Base-by-base conservation (phyloP, 371 early-diverging fungal species). In the Vairimorpha necatrix region DNA sequence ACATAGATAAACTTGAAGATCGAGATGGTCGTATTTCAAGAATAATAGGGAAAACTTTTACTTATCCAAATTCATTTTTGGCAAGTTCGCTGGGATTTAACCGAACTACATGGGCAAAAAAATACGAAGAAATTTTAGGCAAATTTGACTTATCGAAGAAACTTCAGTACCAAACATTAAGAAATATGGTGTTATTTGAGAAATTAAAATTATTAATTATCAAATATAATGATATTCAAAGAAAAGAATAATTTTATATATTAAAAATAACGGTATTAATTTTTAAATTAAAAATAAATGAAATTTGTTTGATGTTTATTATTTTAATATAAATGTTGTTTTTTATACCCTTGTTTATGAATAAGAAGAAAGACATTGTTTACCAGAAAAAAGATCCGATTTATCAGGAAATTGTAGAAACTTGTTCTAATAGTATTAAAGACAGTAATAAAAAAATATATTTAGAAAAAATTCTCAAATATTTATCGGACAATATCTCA, bases 171-270 rank as follows among this genome's bases (percentile, higher is more conserved):
- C 61, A 63, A 4, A 70, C 69, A 13, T 60, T 71, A n/a, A 74
- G 73, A 36, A 84, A 75, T 39, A 69, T 70, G 56, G 50, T 80
- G 24, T 36, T 71, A 24, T 84, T 78, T 79, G 84, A 84, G 53
- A 82, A 80, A 54, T 69, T 84, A 39, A 84, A 84, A 69, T 66
- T 67, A 36, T 68, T 84, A 1, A 54, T 84, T 16, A 42, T 83
- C 7, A 79, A 76, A 68, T 79, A 78, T 34, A 68, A 74, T 58
- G 78, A 80, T 30, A 60, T 60, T 33, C 61, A 62, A 26, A 76
- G 66, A 62, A 79, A 75, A 69, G 72, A 75, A 69, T 28, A 24
- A 34, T 39, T 56, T 36, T 32, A 33, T 20, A 16, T 32, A 30
- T 46, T n/a, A n/a, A n/a, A n/a, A n/a, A n/a, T 33, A 20, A 34